Evolutionary conservation across 768 basidiomycete genomes (phyloP), one percentile per base, ranked within the genome.

Genomic region (Galerina sulciceps): DNA sequence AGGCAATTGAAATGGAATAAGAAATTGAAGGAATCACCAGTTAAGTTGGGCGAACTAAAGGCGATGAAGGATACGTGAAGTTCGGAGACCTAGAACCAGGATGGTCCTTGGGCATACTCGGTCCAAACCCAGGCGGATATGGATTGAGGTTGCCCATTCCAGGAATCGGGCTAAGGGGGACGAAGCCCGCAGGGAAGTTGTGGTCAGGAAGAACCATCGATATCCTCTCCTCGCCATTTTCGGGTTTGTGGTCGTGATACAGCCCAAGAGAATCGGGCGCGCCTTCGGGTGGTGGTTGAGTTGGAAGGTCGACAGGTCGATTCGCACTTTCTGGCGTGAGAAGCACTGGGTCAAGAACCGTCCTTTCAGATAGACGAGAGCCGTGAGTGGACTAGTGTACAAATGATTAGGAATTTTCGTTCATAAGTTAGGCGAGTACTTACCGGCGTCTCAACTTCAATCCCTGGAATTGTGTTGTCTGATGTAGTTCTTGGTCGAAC

Each of bases 261-360:
- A 55, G 36, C n/a, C 41, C 55, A 23, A 48, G 58, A 31, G 41
- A 15, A 40, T 57, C 10, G 9, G 36, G 49, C 8, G 40, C 37
- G 15, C 20, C 43, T 15, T 43, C 54, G 14, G 54, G 36, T 8
- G 26, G 5, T 31, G 26, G 26, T 31, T 31, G 26, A 14, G 15
- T 31, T 31, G 55, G 60, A 34, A 57, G 62, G 6, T 67, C 42
- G 14, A 58, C 11, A n/a, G 64, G 69, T 40, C 66, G 59, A 57
- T 70, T 67, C 1, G 76, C 75, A 37, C 74, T 67, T 4, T 81
- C 77, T 5, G 83, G 80, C 8, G 80, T 78, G 23, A 84, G 69
- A 3, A 82, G 71, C 1, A 79, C 73, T 0, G 74, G 75, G 45
- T 80, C 73, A 2, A 77, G 45, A 15, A 68, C 59, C 3, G 74